A percentile compares a stretch with the other conserved stretches of the same genome.
These are phyloP conservation scores for Ophiocordyceps sinensis DNA, from an alignment of 2,329 filamentous ascomycete species.

Conservation along the genomic window DNA sequence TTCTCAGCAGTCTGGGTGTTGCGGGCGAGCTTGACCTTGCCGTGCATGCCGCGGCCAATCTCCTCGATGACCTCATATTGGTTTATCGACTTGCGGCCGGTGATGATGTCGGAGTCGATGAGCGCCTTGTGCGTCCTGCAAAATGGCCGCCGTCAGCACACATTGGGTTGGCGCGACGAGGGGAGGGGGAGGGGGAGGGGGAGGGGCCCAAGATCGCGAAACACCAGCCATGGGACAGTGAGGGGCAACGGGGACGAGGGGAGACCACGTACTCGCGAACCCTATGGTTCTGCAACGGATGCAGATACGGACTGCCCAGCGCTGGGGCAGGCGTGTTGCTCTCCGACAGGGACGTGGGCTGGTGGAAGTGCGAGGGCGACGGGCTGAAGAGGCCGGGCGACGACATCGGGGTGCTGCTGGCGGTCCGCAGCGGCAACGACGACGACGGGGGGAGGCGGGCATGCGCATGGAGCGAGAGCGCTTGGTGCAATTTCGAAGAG, in stretches of 20 bases:
- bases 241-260: constrained; percentile 1
- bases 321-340: constrained; percentile 34
- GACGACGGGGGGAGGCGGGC: constrained; percentile 17
- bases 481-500: constrained; percentile 3
- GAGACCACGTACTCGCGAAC: constrained; percentile 55
- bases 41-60: constrained; percentile 88
- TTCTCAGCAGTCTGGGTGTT: constrained; percentile 61
- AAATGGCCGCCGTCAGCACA: background rate
- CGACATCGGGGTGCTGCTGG: constrained; percentile 42
- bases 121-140: constrained; percentile 73
- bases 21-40: constrained; percentile 90
- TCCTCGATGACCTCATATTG: constrained; percentile 96
- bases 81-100: constrained; percentile 92
- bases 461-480: constrained; percentile 15
- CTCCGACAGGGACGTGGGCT: constrained; percentile 34
- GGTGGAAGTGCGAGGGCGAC: constrained; percentile 23
- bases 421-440: constrained; percentile 29
- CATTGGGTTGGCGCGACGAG: background rate
- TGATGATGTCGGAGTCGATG: constrained; percentile 76
- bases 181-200: background rate
- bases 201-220: background rate
- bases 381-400: constrained; percentile 50
- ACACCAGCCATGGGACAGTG: background rate
- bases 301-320: constrained; percentile 46
- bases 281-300: constrained; percentile 57